Percentiles rank a stretch among this genome's conserved stretches.
Conservation (phyloP, 805 yeast genomes). For the Candida patagonica region DNA sequence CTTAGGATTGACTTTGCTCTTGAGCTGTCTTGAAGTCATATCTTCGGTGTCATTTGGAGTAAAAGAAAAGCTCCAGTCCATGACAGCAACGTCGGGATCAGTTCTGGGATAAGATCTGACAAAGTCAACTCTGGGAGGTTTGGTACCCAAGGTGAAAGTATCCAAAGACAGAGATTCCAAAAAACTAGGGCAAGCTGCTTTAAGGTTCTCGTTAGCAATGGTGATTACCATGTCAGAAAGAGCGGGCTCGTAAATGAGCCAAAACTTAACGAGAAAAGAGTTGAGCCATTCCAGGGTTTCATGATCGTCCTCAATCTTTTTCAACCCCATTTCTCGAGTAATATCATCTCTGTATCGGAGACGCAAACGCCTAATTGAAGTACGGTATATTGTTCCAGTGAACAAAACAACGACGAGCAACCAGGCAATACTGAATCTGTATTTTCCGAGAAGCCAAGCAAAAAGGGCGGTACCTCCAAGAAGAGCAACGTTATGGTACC, state of each 20-base stretch:
- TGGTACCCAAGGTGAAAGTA: slow-evolving; percentile 84
- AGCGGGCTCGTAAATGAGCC: slow-evolving; percentile 87
- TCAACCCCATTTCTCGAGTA: slow-evolving; percentile 76
- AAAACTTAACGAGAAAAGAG: slow-evolving; percentile 77
- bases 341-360: slow-evolving; percentile 65
- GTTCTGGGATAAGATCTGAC: slow-evolving; percentile 88
- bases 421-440: slow-evolving; percentile 70
- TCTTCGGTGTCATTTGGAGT: slow-evolving; percentile 87
- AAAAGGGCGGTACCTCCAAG: slow-evolving; percentile 57
- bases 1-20: slow-evolving; percentile 75
- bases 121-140: slow-evolving; percentile 86
- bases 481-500: slow-evolving; percentile 86
- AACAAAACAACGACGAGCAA: slow-evolving; percentile 60
- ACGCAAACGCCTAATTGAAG: slow-evolving; percentile 75
- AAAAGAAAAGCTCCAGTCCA: slow-evolving; percentile 94
- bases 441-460: slow-evolving; percentile 73
- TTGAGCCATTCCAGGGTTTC: slow-evolving; percentile 97
- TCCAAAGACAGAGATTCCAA: slow-evolving; percentile 78
- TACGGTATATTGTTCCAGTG: slow-evolving; percentile 66
- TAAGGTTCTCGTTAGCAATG: slow-evolving; percentile 75
- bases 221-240: slow-evolving; percentile 77
- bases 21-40: slow-evolving; percentile 73
- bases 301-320: slow-evolving; percentile 74
- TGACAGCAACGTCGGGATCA: slow-evolving; percentile 85
- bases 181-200: slow-evolving; percentile 77